phyloP scores from a whole-genome alignment of 495 filamentous ascomycete genomes.

The Podospora conica region DNA sequence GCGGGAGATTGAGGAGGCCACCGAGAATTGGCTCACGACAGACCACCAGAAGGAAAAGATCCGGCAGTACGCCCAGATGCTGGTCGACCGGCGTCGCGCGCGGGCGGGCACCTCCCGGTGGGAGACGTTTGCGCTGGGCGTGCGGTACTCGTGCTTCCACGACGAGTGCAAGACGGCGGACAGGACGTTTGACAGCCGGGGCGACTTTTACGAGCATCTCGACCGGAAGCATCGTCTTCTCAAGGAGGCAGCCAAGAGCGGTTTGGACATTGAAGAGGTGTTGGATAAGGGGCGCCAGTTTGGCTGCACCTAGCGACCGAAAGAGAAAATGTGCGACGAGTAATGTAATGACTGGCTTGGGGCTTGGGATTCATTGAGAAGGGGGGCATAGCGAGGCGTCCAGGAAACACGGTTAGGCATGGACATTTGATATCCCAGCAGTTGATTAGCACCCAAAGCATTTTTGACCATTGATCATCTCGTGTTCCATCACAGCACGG shows the following conservation, averaged over 20 bases:
- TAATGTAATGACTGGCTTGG: background rate
- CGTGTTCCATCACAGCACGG: background rate
- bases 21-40: conserved; percentile 15
- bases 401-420: background rate
- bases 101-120: conserved; percentile 25
- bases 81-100: conserved; percentile 19
- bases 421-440: background rate
- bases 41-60: conserved; percentile 16
- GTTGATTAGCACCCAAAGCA: background rate
- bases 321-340: background rate
- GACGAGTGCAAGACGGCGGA: conserved; percentile 14
- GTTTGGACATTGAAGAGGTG: conserved; percentile 20
- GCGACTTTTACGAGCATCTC: conserved; percentile 27
- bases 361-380: background rate
- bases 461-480: background rate
- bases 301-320: conserved; percentile 15
- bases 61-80: conserved; percentile 15
- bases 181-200: conserved; percentile 16
- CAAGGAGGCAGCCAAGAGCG: conserved; percentile 12
- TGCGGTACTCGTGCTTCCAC: conserved; percentile 24
- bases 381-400: background rate
- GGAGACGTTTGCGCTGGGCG: conserved; percentile 31
- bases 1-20: conserved; percentile 24
- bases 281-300: conserved; percentile 27
- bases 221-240: conserved; percentile 17